phyloP scores from a whole-genome alignment of 805 yeast genomes.

The Yamadazyma kitorensis region DNA sequence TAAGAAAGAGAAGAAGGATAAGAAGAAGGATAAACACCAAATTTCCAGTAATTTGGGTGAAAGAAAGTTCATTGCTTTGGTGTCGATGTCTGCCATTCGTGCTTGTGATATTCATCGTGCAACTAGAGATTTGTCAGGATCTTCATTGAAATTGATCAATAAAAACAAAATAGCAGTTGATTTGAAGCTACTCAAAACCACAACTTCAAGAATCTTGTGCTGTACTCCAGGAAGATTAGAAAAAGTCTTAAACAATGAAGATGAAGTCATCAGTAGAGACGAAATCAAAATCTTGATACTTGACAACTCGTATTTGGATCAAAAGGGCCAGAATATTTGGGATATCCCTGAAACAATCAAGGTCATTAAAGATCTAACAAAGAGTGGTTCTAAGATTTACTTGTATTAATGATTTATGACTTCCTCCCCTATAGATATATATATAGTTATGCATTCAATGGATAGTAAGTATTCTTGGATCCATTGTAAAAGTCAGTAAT shows the following conservation, averaged over 20 bases:
- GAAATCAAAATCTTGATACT: slow-evolving; percentile 55
- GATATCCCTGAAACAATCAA: slow-evolving; percentile 49
- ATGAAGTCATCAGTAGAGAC: slow-evolving; percentile 34
- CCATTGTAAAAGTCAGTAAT: slow-evolving; percentile 28
- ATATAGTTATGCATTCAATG: slow-evolving; percentile 17
- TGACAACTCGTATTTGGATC: slow-evolving; percentile 61
- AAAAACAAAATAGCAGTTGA: slow-evolving; percentile 74
- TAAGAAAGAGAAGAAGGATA: slow-evolving; percentile 20
- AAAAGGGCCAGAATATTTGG: slow-evolving; percentile 59
- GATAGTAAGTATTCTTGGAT: slow-evolving; percentile 22
- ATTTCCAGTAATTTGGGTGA: slow-evolving; percentile 20
- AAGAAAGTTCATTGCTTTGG: slow-evolving; percentile 47
- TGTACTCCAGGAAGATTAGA: slow-evolving; percentile 62
- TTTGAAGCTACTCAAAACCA: slow-evolving; percentile 39
- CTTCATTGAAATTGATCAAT: slow-evolving; percentile 67
- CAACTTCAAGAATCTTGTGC: slow-evolving; percentile 51
- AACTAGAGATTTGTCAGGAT: slow-evolving; percentile 43
- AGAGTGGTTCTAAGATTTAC: slow-evolving; percentile 48
- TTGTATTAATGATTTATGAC: slow-evolving; percentile 32
- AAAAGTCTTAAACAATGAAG: slow-evolving; percentile 46
- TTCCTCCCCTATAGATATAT: no score
- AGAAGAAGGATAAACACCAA: slow-evolving; percentile 24
- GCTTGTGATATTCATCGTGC: slow-evolving; percentile 84
- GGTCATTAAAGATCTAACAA: slow-evolving; percentile 39
- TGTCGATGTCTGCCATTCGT: slow-evolving; percentile 77